A percentile compares a stretch with the other conserved stretches of the same genome.
phyloP scores from a whole-genome alignment of 2,329 filamentous ascomycete genomes.

The Phyllosticta citribraziliensis region DNA sequence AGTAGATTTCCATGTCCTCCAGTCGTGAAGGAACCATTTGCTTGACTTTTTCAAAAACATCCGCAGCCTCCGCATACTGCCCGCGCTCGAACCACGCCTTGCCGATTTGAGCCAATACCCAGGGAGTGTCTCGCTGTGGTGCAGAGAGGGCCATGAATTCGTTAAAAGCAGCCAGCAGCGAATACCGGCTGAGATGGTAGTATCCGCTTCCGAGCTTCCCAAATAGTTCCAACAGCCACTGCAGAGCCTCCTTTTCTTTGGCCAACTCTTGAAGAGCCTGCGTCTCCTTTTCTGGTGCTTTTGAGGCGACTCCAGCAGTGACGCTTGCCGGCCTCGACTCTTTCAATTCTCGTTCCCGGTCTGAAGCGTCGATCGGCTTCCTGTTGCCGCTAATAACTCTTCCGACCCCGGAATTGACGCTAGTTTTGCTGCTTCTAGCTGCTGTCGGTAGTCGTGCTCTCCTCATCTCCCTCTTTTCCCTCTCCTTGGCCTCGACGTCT shows the following conservation, averaged over 20 bases:
- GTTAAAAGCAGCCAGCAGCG: slow-evolving; percentile 66
- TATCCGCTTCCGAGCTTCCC: slow-evolving; percentile 75
- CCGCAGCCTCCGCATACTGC: slow-evolving; percentile 76
- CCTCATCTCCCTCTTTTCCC: slow-evolving; percentile 63
- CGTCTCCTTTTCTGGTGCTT: slow-evolving; percentile 16
- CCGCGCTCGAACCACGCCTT: slow-evolving; percentile 87
- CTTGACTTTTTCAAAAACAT: slow-evolving; percentile 70
- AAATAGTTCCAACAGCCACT: slow-evolving; percentile 68
- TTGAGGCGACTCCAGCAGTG: slow-evolving; percentile 12
- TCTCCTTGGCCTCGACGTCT: slow-evolving; percentile 42
- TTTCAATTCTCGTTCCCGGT: slow-evolving; percentile 54
- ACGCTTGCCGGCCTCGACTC: slow-evolving; percentile 39
- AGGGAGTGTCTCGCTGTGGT: slow-evolving; percentile 78
- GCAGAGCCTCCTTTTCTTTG: slow-evolving; percentile 63
- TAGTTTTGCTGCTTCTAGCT: slow-evolving; percentile 51
- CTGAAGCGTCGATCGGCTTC: slow-evolving; percentile 59
- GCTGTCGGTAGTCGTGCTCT: slow-evolving; percentile 65
- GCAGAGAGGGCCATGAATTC: slow-evolving; percentile 61
- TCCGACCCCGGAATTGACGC: slow-evolving; percentile 63
- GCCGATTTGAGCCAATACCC: slow-evolving; percentile 85
- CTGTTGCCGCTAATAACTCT: slow-evolving; percentile 85
- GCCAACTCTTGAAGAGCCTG: slow-evolving; percentile 24
- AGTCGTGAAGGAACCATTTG: slow-evolving; percentile 70
- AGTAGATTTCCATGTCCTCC: slow-evolving; percentile 97
- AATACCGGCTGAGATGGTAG: slow-evolving; percentile 67